Conservation (phyloP, 2,329 filamentous ascomycete genomes). For the Byssoonygena ceratinophila region DNA sequence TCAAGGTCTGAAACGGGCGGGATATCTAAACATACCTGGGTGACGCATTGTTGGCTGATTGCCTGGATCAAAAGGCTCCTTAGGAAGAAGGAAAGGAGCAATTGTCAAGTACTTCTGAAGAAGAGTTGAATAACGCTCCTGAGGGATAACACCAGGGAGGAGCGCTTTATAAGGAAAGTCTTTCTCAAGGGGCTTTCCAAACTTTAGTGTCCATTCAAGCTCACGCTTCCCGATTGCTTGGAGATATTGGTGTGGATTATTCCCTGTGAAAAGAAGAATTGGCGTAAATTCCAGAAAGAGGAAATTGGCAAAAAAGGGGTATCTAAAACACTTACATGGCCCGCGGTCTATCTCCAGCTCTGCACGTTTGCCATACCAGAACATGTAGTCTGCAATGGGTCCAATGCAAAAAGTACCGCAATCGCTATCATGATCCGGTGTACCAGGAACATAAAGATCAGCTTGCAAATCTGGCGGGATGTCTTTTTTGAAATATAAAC, state of each 20-base stretch:
- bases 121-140: slow-evolving; percentile 17
- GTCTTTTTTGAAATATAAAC: slow-evolving; percentile 21
- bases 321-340: slow-evolving; percentile 21
- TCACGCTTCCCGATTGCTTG: slow-evolving; percentile 18
- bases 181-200: slow-evolving; percentile 18
- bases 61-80: slow-evolving; percentile 4
- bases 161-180: slow-evolving; percentile 21
- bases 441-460: slow-evolving; percentile 11
- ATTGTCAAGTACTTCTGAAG: slow-evolving; percentile 20
- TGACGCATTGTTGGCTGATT: slow-evolving; percentile 20
- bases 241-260: slow-evolving; percentile 15
- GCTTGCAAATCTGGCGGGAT: slow-evolving; percentile 11
- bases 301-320: background rate
- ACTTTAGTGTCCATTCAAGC: slow-evolving; percentile 16
- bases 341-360: slow-evolving; percentile 19
- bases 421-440: slow-evolving; percentile 3
- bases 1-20: background rate
- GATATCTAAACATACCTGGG: slow-evolving; percentile 6
- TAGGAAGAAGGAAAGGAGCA: slow-evolving; percentile 20
- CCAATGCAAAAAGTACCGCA: slow-evolving; percentile 17
- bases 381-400: slow-evolving; percentile 22
- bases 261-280: no score
- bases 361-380: slow-evolving; percentile 21
- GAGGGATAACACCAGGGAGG: slow-evolving; percentile 17
- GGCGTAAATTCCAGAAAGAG: no score